Conservation (phyloP, 176 grass and related monocot species). For the Chrysopogon serrulatus region DNA sequence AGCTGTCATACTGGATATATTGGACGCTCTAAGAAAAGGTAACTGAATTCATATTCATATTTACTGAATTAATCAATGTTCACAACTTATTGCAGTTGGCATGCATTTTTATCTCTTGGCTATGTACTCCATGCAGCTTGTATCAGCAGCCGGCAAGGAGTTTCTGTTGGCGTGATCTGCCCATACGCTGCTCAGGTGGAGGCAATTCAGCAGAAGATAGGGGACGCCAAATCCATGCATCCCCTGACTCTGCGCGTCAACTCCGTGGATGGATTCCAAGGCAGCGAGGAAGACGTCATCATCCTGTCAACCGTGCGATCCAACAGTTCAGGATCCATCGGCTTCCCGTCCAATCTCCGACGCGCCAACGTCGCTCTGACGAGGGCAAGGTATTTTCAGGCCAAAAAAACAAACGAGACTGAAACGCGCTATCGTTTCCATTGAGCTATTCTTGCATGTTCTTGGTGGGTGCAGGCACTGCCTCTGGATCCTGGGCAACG, state of each 20-base stretch:
- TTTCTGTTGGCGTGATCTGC: conserved; percentile 66
- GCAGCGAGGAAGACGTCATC: conserved; percentile 70
- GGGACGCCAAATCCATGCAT: not conserved
- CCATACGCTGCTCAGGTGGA: conserved; percentile 64
- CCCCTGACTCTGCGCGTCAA: conserved; percentile 33
- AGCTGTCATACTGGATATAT: conserved; percentile 35
- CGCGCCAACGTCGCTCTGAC: conserved; percentile 66
- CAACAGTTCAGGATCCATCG: conserved; percentile 39
- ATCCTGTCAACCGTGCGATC: conserved; percentile 74
- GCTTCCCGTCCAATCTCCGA: conserved; percentile 53
- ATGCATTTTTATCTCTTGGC: not conserved
- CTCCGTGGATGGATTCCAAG: conserved; percentile 77
- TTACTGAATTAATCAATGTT: not conserved
- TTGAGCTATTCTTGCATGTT: not conserved
- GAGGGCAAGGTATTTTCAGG: conserved; percentile 48
- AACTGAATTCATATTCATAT: not conserved
- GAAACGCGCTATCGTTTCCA: not conserved
- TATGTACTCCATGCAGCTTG: conserved; percentile 33
- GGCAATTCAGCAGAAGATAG: conserved; percentile 32
- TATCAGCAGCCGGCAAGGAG: not conserved
- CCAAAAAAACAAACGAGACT: not conserved
- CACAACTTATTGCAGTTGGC: too few species aligned
- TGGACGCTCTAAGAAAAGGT: conserved; percentile 34
- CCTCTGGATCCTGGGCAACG: conserved; percentile 70
- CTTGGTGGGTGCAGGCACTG: conserved; percentile 44